Evolutionary conservation across 208 protist genomes (phyloP), one percentile per base, ranked within the genome.

Genomic region (Trypanosoma avium): DNA sequence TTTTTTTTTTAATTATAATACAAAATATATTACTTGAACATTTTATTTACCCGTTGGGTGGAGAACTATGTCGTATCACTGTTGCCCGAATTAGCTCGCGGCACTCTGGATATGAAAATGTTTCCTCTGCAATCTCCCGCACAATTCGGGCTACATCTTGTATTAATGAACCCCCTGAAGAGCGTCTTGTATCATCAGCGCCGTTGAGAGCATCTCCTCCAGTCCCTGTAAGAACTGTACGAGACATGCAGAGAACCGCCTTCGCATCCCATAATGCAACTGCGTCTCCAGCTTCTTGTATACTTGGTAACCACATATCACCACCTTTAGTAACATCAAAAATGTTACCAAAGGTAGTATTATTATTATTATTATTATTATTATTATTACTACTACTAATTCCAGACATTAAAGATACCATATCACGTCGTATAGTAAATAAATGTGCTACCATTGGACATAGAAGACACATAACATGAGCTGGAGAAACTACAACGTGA

Each of bases 381-480:
- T 30, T 57, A 12, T 32, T 57, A 27, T 27, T 42, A 19, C 17
- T 6, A 30, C 30, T 30, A 7, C 3, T 42, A 22, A 49, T n/a
- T 4, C 35, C 42, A 6, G 62, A 22, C 3, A 21, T 17, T 21
- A 58, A 38, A 0, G 43, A 43, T 22, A 67, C 17, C 53, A 76
- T 66, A 15, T 58, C 70, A 32, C 73, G 59, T 13, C 33, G 60
- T 6, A 86, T 22, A n/a, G 75, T 79, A 45, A 90, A 79, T 42
- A 87, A 60, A 45, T 95, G 86, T 1, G 69, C 69, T 10, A 90
- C 43, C 50, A 93, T 73, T 24, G 75, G 70, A 42, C 77, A 73
- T 22, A 95, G 57, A 32, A 93, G 50, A 50, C 82, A 89, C 33
- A 86, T 67, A n/a, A 93, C 83, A 49, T 92, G 82, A 38, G 66